A percentile compares a stretch with the other conserved stretches of the same genome.
Conservation (phyloP, 2,329 filamentous ascomycete species). For the Penicillium sclerotiorum region DNA sequence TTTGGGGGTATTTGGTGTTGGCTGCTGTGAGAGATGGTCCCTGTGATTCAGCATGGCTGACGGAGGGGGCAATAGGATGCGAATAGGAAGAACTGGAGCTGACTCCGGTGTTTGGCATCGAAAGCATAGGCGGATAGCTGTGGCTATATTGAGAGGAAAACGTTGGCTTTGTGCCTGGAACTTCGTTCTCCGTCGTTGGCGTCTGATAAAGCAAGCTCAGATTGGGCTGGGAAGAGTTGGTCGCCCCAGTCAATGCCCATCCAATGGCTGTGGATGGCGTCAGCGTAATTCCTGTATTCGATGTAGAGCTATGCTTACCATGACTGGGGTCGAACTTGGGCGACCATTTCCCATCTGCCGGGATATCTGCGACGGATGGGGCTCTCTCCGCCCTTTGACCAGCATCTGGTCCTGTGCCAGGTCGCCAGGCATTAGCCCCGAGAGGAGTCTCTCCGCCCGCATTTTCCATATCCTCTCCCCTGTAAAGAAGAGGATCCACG, state of each 20-base stretch:
- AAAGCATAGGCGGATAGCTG: slow-evolving; percentile 27
- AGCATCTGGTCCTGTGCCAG: slow-evolving; percentile 39
- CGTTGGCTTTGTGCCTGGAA: slow-evolving; percentile 30
- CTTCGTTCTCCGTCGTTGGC: slow-evolving; percentile 38
- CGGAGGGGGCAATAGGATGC: slow-evolving; percentile 37
- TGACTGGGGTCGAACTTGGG: slow-evolving; percentile 54
- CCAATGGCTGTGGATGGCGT: slow-evolving; percentile 64
- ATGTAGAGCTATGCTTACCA: slow-evolving; percentile 39
- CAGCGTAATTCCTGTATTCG: slow-evolving; percentile 18
- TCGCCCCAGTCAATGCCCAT: slow-evolving; percentile 85
- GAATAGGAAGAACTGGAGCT: slow-evolving; percentile 26
- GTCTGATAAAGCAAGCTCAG: slow-evolving; percentile 78
- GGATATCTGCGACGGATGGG: slow-evolving; percentile 29
- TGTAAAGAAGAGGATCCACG: slow-evolving; percentile 70
- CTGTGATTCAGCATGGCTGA: slow-evolving; percentile 23
- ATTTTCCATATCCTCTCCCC: slow-evolving; percentile 75
- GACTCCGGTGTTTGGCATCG: slow-evolving; percentile 24
- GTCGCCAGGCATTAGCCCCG: slow-evolving; percentile 53
- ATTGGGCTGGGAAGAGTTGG: slow-evolving; percentile 81
- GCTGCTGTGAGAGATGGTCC: slow-evolving; percentile 22
- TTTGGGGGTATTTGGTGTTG: slow-evolving; percentile 29
- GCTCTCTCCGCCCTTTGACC: slow-evolving; percentile 22
- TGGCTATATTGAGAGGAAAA: slow-evolving; percentile 36
- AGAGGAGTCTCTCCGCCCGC: slow-evolving; percentile 60
- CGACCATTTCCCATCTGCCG: slow-evolving; percentile 41